Evolutionary conservation across 1,284 basidiomycete species (phyloP).

Genomic region (Cryptococcus wingfieldii): DNA sequence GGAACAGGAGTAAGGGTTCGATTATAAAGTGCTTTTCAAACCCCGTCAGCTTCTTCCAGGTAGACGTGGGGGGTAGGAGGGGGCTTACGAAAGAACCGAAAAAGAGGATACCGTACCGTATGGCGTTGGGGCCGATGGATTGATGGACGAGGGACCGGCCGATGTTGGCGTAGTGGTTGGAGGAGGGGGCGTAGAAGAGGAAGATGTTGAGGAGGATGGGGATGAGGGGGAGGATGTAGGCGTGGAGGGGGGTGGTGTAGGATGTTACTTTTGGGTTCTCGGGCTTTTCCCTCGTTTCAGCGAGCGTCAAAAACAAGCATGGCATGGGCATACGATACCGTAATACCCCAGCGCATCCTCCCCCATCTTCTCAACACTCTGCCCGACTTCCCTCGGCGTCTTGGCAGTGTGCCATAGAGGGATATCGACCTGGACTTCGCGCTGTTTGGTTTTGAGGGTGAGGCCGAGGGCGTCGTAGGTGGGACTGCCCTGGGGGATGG

Average conservation of each 20-base stretch:
- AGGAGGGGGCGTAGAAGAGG: constrained; percentile 4
- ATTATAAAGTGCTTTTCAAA: constrained; percentile 15
- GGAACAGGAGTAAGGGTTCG: constrained; percentile 14
- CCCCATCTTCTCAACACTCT: constrained; percentile 8
- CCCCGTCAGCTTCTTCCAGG: not conserved
- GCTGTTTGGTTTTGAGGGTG: constrained; percentile 6
- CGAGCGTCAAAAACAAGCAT: not conserved
- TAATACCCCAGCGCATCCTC: constrained; percentile 13
- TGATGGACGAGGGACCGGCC: constrained; percentile 4
- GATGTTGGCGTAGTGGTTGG: constrained; percentile 1
- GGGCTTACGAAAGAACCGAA: too few species aligned
- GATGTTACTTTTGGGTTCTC: constrained; percentile 5
- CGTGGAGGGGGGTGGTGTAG: constrained; percentile 3
- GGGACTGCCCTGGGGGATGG: constrained; percentile 7
- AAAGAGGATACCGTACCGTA: constrained; percentile 7
- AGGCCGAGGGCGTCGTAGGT: constrained; percentile 8
- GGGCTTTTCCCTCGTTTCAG: constrained; percentile 1
- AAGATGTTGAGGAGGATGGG: constrained; percentile 6
- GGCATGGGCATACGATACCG: constrained; percentile 13
- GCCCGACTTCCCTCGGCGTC: constrained; percentile 1
- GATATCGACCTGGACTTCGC: constrained; percentile 12
- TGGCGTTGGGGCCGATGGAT: constrained; percentile 17
- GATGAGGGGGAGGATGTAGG: not conserved
- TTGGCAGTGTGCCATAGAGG: not conserved
- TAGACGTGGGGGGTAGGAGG: too few species aligned